These are phyloP conservation scores for Sporobolomyces pararoseus DNA, from an alignment of 768 basidiomycete genomes.

Conservation along the genomic window DNA sequence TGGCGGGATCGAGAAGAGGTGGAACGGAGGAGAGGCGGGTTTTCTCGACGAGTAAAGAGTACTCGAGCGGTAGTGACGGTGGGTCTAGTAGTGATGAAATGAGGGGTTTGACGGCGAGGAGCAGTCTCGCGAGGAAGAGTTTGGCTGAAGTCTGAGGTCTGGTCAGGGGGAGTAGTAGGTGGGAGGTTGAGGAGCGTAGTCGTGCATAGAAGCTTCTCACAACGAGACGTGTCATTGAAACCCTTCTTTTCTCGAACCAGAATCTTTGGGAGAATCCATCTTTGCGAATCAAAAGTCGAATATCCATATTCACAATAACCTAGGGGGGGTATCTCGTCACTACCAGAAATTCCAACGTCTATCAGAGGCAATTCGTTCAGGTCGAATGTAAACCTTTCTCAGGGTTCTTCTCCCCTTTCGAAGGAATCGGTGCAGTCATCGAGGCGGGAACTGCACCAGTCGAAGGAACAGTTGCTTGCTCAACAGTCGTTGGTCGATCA, in stretches of 20 bases:
- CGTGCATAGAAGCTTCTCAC: neutral
- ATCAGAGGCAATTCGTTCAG: neutral
- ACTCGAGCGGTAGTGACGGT: neutral
- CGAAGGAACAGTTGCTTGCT: neutral
- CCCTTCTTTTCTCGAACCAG: no score
- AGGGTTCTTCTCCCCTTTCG: neutral
- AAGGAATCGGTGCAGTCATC: neutral
- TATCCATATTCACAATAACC: no score
- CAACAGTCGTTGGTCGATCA: conserved; percentile 15
- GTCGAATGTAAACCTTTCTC: neutral
- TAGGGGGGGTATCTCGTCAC: no score
- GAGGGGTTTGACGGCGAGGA: conserved; percentile 2
- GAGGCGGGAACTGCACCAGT: conserved; percentile 1
- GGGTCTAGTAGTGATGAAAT: neutral
- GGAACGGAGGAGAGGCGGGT: neutral
- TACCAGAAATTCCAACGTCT: no score
- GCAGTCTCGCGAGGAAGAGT: neutral
- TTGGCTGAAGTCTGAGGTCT: neutral
- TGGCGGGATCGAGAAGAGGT: neutral
- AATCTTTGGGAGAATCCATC: no score
- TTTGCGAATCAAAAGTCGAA: no score
- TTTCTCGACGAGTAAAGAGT: conserved; percentile 2
- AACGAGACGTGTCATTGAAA: no score
- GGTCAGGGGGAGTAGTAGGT: no score
- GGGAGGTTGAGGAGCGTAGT: no score